Evolutionary conservation across 495 filamentous ascomycete genomes (phyloP).

Genomic region (Annulohypoxylon maeteangense): DNA sequence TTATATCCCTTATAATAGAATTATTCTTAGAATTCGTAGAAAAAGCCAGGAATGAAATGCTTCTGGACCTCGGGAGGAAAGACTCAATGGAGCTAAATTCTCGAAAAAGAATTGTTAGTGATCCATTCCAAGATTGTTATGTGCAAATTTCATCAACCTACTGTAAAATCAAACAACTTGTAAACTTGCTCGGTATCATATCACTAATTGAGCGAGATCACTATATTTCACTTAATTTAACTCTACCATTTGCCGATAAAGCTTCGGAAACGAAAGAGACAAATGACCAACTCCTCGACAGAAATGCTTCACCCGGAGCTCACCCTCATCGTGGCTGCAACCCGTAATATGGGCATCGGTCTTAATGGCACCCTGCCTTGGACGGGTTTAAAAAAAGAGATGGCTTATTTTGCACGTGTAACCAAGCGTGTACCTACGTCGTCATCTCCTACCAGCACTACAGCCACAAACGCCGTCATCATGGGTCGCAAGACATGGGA

Average conservation of each 20-base stretch:
- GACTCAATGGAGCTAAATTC: slow-evolving; percentile 8
- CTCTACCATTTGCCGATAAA: neutral
- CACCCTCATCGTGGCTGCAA: slow-evolving; percentile 81
- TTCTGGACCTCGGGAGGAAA: neutral
- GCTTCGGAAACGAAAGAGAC: neutral
- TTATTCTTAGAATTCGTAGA: neutral
- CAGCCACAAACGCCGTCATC: slow-evolving; percentile 79
- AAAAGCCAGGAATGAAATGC: neutral
- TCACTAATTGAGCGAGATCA: neutral
- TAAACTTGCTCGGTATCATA: neutral
- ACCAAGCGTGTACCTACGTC: slow-evolving; percentile 69
- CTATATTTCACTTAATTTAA: neutral
- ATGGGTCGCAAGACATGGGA: slow-evolving; percentile 99
- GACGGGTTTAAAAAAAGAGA: slow-evolving; percentile 86
- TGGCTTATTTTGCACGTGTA: slow-evolving; percentile 92
- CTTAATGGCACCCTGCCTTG: slow-evolving; percentile 83
- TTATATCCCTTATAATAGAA: neutral
- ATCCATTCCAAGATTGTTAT: no score
- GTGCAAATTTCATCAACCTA: neutral
- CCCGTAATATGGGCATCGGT: slow-evolving; percentile 86
- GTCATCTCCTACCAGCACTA: neutral
- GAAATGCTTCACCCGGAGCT: slow-evolving; percentile 57
- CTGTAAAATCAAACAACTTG: neutral
- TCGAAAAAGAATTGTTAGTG: slow-evolving; percentile 25
- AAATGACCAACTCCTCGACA: slow-evolving; percentile 33